Base-by-base conservation (phyloP, 768 basidiomycete genomes). In the Psilocybe tampanensis region DNA sequence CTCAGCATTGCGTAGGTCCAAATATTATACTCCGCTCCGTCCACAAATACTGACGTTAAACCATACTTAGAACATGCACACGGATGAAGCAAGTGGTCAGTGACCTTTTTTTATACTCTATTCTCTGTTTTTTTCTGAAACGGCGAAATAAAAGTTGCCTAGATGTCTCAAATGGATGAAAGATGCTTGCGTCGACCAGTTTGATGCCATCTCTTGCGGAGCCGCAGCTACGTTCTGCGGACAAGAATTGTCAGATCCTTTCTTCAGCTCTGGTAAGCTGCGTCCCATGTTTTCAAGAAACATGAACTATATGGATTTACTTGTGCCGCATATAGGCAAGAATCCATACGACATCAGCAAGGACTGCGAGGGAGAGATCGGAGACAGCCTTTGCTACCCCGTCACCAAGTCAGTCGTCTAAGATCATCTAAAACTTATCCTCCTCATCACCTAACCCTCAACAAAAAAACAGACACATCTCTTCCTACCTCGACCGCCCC, bases 291-390 rank as follows among this genome's bases (percentile, higher is more conserved):
- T n/a, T n/a, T n/a, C n/a, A 23, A 36, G 39, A 1, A 24, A 43
- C 23, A 12, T 19, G 33, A 12, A 29, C 39, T 2, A 6, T 32
- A 11, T 29, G 7, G 34, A 44, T 44, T 22, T 21, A 17, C 18
- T n/a, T 4, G 17, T 17, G 2, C 41, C 19, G 6, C 4, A 1
- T 19, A 19, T 52, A 77, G 77, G 74, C 18, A 72, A 72, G 68
- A 86, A 86, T 65, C 83, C 81, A 0, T 91, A 92, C 62, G 89
- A 92, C 64, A 80, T 93, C 48, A 86, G 80, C 64, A 78, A 79
- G 63, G 67, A 74, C 26, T 90, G 88, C 56, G 78, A 80, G 55
- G 79, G 84, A 54, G 62, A 69, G 33, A 67, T 81, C 8, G 60
- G 49, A 0, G 78, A 77, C 2, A 76, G 75, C 0, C 74, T 86